Conservation (phyloP, 176 grass and related monocot species). For the Triticum dicoccoides region DNA sequence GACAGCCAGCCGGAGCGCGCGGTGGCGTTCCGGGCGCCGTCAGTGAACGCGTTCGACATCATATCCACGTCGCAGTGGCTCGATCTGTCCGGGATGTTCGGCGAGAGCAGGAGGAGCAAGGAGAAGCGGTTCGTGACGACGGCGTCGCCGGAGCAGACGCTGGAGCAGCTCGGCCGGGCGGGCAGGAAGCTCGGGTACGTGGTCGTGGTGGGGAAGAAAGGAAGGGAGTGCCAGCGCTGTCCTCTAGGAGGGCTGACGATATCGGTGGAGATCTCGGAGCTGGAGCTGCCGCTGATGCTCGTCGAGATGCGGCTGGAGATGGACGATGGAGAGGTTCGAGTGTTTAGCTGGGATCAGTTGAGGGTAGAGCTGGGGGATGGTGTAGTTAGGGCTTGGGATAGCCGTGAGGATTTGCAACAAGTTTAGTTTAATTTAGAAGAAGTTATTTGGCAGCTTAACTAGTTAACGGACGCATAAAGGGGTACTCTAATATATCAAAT, state of each 20-base stretch:
- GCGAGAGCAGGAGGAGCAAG: too few species aligned
- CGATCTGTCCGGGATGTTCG: too few species aligned
- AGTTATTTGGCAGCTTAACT: background rate
- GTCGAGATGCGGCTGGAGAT: conserved; percentile 47
- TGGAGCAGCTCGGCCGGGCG: conserved; percentile 4
- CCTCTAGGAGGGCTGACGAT: conserved; percentile 19
- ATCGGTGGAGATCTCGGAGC: conserved; percentile 59
- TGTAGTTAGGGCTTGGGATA: conserved; percentile 11
- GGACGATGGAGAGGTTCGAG: background rate
- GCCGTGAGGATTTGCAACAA: conserved; percentile 31
- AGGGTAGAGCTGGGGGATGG: conserved; percentile 62
- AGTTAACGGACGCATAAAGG: background rate
- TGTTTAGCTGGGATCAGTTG: conserved; percentile 59
- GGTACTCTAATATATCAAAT: background rate
- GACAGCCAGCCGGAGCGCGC: conserved; percentile 21
- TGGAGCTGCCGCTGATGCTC: conserved; percentile 55
- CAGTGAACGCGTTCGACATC: conserved; percentile 74
- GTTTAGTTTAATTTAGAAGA: background rate
- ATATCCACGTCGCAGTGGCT: conserved; percentile 55
- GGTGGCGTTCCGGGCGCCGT: conserved; percentile 18
- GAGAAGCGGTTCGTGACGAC: too few species aligned
- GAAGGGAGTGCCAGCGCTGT: background rate
- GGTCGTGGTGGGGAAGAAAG: conserved; percentile 41
- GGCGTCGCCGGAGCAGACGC: too few species aligned
- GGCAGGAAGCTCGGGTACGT: conserved; percentile 59